Percentiles rank a stretch among this genome's conserved stretches.
Conservation (phyloP, 2,329 filamentous ascomycete species). For the Myotisia sp. region DNA sequence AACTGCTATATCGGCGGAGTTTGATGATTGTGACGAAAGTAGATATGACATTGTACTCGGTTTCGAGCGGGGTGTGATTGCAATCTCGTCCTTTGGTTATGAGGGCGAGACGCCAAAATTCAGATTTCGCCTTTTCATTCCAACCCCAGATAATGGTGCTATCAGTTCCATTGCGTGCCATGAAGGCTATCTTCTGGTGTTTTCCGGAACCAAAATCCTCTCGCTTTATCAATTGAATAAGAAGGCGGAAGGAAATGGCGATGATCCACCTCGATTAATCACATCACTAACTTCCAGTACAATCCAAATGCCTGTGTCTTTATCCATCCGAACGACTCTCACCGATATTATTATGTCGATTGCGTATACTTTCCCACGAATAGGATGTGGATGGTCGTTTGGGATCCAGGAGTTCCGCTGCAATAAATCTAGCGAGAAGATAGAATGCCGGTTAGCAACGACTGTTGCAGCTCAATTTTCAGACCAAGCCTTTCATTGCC, state of each 20-base stretch:
- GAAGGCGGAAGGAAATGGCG: slow-evolving; percentile 1
- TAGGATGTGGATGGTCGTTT: slow-evolving; percentile 68
- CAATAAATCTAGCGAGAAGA: slow-evolving; percentile 31
- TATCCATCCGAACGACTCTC: slow-evolving; percentile 61
- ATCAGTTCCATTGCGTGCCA: slow-evolving; percentile 58
- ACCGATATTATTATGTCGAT: slow-evolving; percentile 62
- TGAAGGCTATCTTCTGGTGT: slow-evolving; percentile 63
- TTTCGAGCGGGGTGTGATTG: slow-evolving; percentile 57
- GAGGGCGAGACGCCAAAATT: slow-evolving; percentile 30
- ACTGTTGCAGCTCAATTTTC: slow-evolving; percentile 28
- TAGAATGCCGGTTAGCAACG: slow-evolving; percentile 26
- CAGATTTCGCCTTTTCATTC: slow-evolving; percentile 42
- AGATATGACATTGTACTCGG: slow-evolving; percentile 51
- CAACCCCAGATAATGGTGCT: slow-evolving; percentile 48
- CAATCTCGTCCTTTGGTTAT: slow-evolving; percentile 49
- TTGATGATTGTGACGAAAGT: slow-evolving; percentile 30
- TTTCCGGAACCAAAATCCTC: slow-evolving; percentile 58
- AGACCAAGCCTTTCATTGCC: slow-evolving; percentile 9
- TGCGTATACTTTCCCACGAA: slow-evolving; percentile 68
- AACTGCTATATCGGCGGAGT: slow-evolving; percentile 35
- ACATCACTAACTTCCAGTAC: slow-evolving; percentile 70
- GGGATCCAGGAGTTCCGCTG: slow-evolving; percentile 83
- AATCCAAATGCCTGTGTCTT: slow-evolving; percentile 59
- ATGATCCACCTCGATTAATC: slow-evolving; percentile 44
- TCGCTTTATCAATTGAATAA: slow-evolving; percentile 70